Conservation (phyloP, 139 green algal genomes). For the Chlorella sp. region DNA sequence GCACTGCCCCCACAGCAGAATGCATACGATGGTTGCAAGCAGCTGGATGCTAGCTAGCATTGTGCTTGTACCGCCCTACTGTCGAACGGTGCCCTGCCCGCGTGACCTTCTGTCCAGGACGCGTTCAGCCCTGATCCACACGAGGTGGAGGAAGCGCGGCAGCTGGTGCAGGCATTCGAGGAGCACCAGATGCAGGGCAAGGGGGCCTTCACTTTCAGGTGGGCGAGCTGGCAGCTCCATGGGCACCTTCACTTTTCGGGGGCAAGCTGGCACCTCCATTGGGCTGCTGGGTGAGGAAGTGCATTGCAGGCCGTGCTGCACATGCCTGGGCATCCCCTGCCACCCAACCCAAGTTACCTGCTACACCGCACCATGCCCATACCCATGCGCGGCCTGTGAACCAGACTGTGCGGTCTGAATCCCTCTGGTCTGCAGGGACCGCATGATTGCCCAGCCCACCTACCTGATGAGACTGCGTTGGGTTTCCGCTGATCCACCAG, state of each 20-base stretch:
- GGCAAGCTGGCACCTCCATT: too few relatives aligned
- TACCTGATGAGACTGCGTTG: too few relatives aligned
- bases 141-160: conserved; percentile 24
- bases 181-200: conserved; percentile 39
- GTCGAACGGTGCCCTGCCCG: neutral
- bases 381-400: too few relatives aligned
- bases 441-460: too few relatives aligned
- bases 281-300: neutral
- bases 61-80: neutral
- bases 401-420: too few relatives aligned
- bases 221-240: neutral
- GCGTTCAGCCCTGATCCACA: conserved; percentile 37
- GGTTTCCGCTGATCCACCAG: too few relatives aligned
- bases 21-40: too few relatives aligned
- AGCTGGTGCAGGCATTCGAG: conserved; percentile 37
- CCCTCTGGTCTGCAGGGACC: too few relatives aligned
- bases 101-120: conserved; percentile 12
- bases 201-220: conserved; percentile 46
- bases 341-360: neutral
- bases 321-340: neutral
- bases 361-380: too few relatives aligned
- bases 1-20: too few relatives aligned
- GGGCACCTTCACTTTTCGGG: too few relatives aligned
- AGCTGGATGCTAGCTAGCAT: neutral
- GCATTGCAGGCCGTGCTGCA: neutral